Evolutionary conservation across 305 asterid genomes (phyloP), one percentile per base, ranked within the genome.

Genomic region (Fraxinus baroniana): DNA sequence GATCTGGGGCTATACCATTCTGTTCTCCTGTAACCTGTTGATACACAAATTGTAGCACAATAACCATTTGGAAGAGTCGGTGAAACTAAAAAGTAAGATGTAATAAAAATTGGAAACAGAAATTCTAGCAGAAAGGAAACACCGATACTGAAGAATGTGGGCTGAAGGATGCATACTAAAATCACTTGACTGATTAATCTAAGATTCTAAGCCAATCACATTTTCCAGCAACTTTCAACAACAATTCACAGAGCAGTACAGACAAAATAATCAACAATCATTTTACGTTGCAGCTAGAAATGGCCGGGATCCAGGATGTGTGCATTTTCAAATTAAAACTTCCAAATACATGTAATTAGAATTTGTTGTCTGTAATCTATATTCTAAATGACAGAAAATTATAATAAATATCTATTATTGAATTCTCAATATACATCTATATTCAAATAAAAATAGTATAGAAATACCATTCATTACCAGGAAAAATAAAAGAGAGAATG

Each of bases 21-120:
- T 86, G 85, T 78, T 85, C 90, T 80, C 89, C 85, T 12, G 87
- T 28, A 84, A 87, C 93, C 95, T 92, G 88, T 77, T 78, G 66
- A 78, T 18, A 76, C 68, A 85, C 62, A 73, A 26, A 66, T 60
- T 26, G 75, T 8, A 80, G 80, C 84, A 73, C 62, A 85, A 36
- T 55, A 49, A 77, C 36, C 52, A 83, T 24, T 30, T 39, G 57
- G 35, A 78, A 33, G 30, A 82, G 49, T 17, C 18, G 52, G 78
- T 81, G 32, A 79, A 74, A 49, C 46, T 13, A 44, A 75, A 44
- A 39, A 73, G 32, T 15, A 13, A 32, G 44, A 41, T 36, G 74
- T n/a, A 49, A 9, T 7, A 57, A 60, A 73, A 18, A 75, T 41
- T 39, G 76, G 44, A 12, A 24, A n/a, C 9, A 7, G n/a, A 71